Evolutionary conservation across 202 grass and related monocot genomes (phyloP).

Genomic region (Digitaria exilis): DNA sequence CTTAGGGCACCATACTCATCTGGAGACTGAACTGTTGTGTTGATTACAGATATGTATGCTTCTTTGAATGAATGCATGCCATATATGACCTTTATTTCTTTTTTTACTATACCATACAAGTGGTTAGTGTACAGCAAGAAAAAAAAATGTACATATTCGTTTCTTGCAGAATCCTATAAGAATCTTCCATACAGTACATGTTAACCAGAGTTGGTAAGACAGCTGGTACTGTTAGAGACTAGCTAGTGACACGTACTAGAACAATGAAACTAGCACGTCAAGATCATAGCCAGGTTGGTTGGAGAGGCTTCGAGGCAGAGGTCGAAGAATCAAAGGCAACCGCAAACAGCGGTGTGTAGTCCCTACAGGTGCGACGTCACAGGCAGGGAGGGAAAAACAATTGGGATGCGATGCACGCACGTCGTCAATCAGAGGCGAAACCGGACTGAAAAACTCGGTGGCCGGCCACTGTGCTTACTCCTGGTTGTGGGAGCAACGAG

Average conservation of each 20-base stretch:
- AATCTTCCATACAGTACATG: neutral
- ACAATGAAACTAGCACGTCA: neutral
- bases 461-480: neutral
- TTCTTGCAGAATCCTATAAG: no score
- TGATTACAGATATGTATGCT: neutral
- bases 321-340: no score
- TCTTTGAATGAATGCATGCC: no score
- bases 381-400: no score
- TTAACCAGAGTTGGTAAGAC: neutral
- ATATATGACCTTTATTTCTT: no score
- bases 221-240: neutral
- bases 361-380: no score
- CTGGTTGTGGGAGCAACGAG: neutral
- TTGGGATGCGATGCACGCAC: no score
- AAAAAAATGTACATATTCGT: no score
- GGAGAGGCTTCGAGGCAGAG: conserved; percentile 11
- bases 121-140: no score
- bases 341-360: no score
- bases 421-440: conserved; percentile 19
- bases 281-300: neutral
- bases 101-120: neutral
- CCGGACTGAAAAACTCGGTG: neutral
- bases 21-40: no score
- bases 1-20: no score
- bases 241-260: neutral